phyloP scores from a whole-genome alignment of 2,329 filamentous ascomycete genomes.

The Proliferodiscus dingleyae region DNA sequence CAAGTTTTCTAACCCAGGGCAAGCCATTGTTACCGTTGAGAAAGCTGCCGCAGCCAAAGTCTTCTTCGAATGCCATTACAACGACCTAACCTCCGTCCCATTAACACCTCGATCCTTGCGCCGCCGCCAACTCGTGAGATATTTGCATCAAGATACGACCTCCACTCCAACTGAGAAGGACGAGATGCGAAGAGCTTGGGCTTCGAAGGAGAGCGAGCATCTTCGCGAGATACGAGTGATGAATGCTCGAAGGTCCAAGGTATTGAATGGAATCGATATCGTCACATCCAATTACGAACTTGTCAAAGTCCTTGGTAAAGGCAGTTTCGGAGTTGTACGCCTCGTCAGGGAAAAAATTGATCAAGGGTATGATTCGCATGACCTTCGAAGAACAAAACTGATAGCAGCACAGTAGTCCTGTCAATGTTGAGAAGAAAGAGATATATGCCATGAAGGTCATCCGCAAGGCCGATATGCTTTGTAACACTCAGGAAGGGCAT shows the following conservation, averaged over 20 bases:
- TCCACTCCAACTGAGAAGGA: constrained; percentile 45
- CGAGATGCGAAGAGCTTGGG: constrained; percentile 54
- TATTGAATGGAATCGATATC: constrained; percentile 38
- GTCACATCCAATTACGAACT: constrained; percentile 68
- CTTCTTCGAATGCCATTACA: constrained; percentile 80
- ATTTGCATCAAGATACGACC: constrained; percentile 48
- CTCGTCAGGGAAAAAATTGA: constrained; percentile 65
- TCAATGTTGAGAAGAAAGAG: constrained; percentile 37
- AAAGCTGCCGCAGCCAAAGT: constrained; percentile 75
- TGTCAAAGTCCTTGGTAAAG: constrained; percentile 80
- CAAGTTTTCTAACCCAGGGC: not conserved
- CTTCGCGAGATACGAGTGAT: constrained; percentile 68
- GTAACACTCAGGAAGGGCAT: constrained; percentile 87
- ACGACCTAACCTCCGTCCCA: constrained; percentile 55
- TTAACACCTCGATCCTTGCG: constrained; percentile 57
- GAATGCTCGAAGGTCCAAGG: constrained; percentile 50
- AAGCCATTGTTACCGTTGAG: constrained; percentile 60
- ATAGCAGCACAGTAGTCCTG: not conserved
- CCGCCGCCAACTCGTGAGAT: constrained; percentile 55
- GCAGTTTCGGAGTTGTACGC: constrained; percentile 89
- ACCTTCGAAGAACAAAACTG: not conserved
- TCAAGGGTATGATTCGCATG: constrained; percentile 13
- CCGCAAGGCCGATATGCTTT: constrained; percentile 86
- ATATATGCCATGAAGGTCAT: constrained; percentile 98
- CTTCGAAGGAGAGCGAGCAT: constrained; percentile 64